phyloP scores from a whole-genome alignment of 495 filamentous ascomycete genomes.

The Trichoderma asperelloides region DNA sequence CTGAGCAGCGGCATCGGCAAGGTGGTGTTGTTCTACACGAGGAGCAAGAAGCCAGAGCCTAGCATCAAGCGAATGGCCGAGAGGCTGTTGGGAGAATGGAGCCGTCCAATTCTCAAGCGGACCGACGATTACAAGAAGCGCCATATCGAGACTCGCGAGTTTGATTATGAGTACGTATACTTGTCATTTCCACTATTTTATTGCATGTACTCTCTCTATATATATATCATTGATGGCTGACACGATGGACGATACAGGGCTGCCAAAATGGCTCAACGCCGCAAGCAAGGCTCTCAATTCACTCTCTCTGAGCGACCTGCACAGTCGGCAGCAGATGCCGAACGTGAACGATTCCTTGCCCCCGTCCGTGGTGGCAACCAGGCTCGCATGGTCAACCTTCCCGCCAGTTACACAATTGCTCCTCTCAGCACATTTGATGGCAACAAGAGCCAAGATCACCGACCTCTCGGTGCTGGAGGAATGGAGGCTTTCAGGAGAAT shows the following conservation, averaged over 20 bases:
- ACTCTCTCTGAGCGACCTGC: conserved; percentile 38
- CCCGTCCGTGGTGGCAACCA: conserved; percentile 59
- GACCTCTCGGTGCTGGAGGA: conserved; percentile 63
- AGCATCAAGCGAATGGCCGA: conserved; percentile 91
- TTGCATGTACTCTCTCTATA: conserved; percentile 24
- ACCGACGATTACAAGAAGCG: conserved; percentile 88
- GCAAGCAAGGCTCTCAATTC: conserved; percentile 32
- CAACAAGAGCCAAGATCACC: conserved; percentile 26
- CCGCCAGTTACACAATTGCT: conserved; percentile 73
- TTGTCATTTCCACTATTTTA: not conserved
- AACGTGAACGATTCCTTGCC: conserved; percentile 61
- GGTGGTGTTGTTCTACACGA: conserved; percentile 91
- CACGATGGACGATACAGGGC: conserved; percentile 30
- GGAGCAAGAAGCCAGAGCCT: conserved; percentile 76
- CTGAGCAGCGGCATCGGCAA: conserved; percentile 91
- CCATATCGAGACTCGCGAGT: conserved; percentile 46
- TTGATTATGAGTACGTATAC: conserved; percentile 40
- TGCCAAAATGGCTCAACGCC: conserved; percentile 39
- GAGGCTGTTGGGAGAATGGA: conserved; percentile 87
- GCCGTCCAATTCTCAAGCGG: conserved; percentile 85
- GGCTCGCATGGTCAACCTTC: conserved; percentile 59
- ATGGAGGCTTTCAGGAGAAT: conserved; percentile 77
- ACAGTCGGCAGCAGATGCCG: conserved; percentile 44
- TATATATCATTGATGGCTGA: conserved; percentile 8
- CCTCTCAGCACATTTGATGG: conserved; percentile 52